Conservation (phyloP, 495 filamentous ascomycete species). For the Penicillium arizonense region DNA sequence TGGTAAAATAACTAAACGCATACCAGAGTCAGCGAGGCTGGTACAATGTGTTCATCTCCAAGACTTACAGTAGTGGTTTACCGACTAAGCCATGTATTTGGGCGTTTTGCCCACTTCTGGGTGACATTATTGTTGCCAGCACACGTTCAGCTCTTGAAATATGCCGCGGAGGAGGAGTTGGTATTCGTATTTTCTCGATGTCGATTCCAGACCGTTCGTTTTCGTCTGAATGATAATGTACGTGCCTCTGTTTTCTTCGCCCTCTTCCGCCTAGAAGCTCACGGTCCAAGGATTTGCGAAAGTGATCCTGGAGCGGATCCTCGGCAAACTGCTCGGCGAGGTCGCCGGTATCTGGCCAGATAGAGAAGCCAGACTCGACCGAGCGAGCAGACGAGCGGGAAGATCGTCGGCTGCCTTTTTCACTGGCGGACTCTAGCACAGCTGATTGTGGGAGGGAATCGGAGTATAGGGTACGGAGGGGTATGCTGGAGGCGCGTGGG, state of each 20-base stretch:
- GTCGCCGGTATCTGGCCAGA: slow-evolving; percentile 92
- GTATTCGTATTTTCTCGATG: slow-evolving; percentile 83
- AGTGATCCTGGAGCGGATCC: slow-evolving; percentile 67
- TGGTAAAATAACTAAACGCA: slow-evolving; percentile 82
- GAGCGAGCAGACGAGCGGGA: slow-evolving; percentile 59
- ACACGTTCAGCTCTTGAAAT: slow-evolving; percentile 64
- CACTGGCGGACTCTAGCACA: slow-evolving; percentile 39
- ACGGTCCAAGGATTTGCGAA: slow-evolving; percentile 62
- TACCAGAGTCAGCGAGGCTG: neutral
- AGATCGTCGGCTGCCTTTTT: slow-evolving; percentile 50
- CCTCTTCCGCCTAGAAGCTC: slow-evolving; percentile 37
- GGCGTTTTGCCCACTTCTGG: slow-evolving; percentile 60
- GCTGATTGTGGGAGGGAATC: slow-evolving; percentile 35
- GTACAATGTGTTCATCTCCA: slow-evolving; percentile 31
- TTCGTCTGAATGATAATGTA: slow-evolving; percentile 50
- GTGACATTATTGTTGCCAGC: slow-evolving; percentile 80
- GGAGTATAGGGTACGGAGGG: slow-evolving; percentile 52
- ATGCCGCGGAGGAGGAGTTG: slow-evolving; percentile 59
- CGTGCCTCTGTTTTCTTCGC: slow-evolving; percentile 46
- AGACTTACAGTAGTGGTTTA: slow-evolving; percentile 83
- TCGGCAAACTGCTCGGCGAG: slow-evolving; percentile 86
- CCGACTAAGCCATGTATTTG: slow-evolving; percentile 89
- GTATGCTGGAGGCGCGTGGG: slow-evolving; percentile 51
- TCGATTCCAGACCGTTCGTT: slow-evolving; percentile 51
- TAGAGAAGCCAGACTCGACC: slow-evolving; percentile 69